Percentiles rank a stretch among this genome's conserved stretches.
Conservation (phyloP, 1,284 basidiomycete genomes). For the Ustilago esculenta region DNA sequence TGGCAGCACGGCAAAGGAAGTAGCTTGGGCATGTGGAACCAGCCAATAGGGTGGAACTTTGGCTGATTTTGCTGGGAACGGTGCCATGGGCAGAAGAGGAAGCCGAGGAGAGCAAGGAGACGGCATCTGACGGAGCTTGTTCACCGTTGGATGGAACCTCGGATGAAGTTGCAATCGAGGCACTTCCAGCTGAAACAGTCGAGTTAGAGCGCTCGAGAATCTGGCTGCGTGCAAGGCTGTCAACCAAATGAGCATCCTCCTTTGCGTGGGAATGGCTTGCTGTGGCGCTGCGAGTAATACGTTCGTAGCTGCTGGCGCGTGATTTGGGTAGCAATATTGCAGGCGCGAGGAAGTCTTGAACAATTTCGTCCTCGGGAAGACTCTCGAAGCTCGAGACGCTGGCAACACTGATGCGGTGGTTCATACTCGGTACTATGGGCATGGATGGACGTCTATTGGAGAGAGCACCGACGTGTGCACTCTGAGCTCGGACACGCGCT, state of each 20-base stretch:
- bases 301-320: constrained; percentile 31
- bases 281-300: constrained; percentile 12
- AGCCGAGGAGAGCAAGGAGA: constrained; percentile 10
- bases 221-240: constrained; percentile 1
- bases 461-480: constrained; percentile 20
- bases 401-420: constrained; percentile 49
- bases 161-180: constrained; percentile 11
- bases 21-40: constrained; percentile 31
- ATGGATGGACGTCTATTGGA: constrained; percentile 47
- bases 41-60: constrained; percentile 37
- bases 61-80: constrained; percentile 19
- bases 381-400: constrained; percentile 60
- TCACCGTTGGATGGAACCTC: constrained; percentile 1
- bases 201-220: constrained; percentile 8
- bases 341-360: constrained; percentile 39
- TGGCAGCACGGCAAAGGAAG: constrained; percentile 40
- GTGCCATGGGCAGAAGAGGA: constrained; percentile 29
- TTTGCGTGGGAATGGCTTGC: constrained; percentile 1
- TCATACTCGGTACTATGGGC: constrained; percentile 47
- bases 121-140: constrained; percentile 9
- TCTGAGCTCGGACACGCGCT: constrained; percentile 32
- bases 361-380: constrained; percentile 57
- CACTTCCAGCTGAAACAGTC: constrained; percentile 11
- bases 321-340: constrained; percentile 14
- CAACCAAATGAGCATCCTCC: constrained; percentile 2